Base-by-base conservation (phyloP, 2,329 filamentous ascomycete genomes). In the Beauveria varroae region DNA sequence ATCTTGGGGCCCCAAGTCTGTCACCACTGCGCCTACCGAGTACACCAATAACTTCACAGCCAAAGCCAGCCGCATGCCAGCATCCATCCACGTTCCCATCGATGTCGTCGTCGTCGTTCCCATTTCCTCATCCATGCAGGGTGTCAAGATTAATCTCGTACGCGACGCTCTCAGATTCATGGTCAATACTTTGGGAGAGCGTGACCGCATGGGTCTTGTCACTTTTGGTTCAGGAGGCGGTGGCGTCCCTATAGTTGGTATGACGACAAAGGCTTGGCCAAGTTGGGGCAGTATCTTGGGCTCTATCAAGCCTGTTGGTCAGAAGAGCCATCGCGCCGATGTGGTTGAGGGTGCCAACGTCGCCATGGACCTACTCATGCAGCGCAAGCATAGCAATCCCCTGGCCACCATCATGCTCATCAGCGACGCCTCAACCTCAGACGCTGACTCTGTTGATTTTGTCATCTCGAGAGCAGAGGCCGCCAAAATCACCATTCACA, bases 301-400 rank as follows among this genome's bases (percentile, higher is more conserved):
- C 44, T 93, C 91, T 0, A 96, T 99, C 68, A 88, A 92, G 65
- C 93, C 95, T 0, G 91, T 97, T 10, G 93, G 93, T 41, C 93
- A 97, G 75, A 99, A 98, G 83, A 98, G 91, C 72, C 86, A 96
- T 69, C 89, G 95, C 14, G 93, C 93, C 1, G 95, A 99, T 76
- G 93, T 98, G 16, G 93, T 99, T 3, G 95, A 99, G 72, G 95
- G 95, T 30, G 95, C 93, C 40, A 99, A 98, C 68, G 91, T 97
- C 56, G 95, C 95, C 53, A 98, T 99, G 95, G 95, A 99, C 73
- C 78, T 99, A 60, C 82, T 99, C 62, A 99, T 99, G 95, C 93
- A 97, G 76, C 87, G 95, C 68, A 96, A 96, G 76, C 91, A 93
- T 67, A 93, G 89, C 75, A 99, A 98, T 71, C 92, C 95, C 0